Evolutionary conservation across 148 eudicot species (phyloP), one percentile per base, ranked within the genome.

Genomic region (Limonium bicolor): DNA sequence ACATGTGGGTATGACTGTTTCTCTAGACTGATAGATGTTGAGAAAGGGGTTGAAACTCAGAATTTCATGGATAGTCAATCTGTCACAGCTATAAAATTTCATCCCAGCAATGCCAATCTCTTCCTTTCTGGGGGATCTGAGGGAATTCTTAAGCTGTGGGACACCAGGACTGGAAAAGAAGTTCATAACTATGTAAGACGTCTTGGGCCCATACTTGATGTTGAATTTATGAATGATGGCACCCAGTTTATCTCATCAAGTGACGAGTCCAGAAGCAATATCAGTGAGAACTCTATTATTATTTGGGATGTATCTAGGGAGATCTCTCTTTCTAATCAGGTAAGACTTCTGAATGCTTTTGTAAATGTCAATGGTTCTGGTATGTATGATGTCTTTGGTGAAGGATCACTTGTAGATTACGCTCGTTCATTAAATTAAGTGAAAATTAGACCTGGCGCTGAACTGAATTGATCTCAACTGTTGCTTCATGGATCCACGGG

Each of bases 301-400:
- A 77, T 88, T 21, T 83, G 96, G 96, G 94, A 87, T 74, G 68
- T 83, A 28, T 58, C 81, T 23, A 66, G 94, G 5, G 83, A 80
- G 69, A 67, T 83, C 31, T 92, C 94, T 2, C 63, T 83, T 36
- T 88, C 94, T 46, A 88, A 84, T 73, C 92, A 88, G 84, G 97
- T 83, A 59, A 60, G 36, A n/a, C 10, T 25, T 36, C 21, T 20
- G 31, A 34, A 12, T 40, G n/a, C n/a, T 35, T 28, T 30, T 36
- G 10, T 20, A 3, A 13, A n/a, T n/a, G n/a, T n/a, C n/a, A n/a
- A n/a, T n/a, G n/a, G n/a, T n/a, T n/a, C n/a, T n/a, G n/a, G n/a
- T n/a, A n/a, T n/a, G n/a, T n/a, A n/a, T n/a, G n/a, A n/a, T n/a
- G n/a, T n/a, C n/a, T n/a, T n/a, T n/a, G n/a, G n/a, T n/a, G n/a